Base-by-base conservation (phyloP, 2,329 filamentous ascomycete species). In the Talaromyces sp. region DNA sequence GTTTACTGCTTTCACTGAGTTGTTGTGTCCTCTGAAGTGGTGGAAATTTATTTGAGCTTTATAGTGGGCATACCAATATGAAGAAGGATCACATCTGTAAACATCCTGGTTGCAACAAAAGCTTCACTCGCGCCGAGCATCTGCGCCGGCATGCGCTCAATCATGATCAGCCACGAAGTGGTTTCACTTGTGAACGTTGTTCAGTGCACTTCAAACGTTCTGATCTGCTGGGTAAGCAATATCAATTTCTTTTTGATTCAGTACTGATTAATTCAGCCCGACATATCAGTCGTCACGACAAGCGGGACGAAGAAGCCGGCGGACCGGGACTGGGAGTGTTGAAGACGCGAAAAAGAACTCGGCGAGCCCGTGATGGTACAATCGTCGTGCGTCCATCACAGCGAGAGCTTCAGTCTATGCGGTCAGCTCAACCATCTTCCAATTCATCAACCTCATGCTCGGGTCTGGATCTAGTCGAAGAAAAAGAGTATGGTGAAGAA, bases 131-230 rank as follows among this genome's bases (percentile, higher is more conserved):
- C 8, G 80, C 83, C 11, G 85, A 87, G 70, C 85, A 87, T 72
- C 77, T 87, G 59, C 83, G 85, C 66, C 80, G 85, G 14, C 85
- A 88, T 73, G 78, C 82, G 24, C 75, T 87, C 60, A 87, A 87
- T 69, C 85, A 87, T 69, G 77, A 78, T n/a, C 76, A 79, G 35
- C 81, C 81, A 0, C 82, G 84, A 50, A 82, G 81, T 66, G 87
- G 85, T 3, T 41, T 58, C 31, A 58, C 56, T 43, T 89, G 87
- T 70, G 74, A 82, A 59, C 77, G 86, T 69, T 89, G 87, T 67
- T 81, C 82, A 64, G 84, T 85, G 33, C 84, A 87, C 70, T 88
- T 88, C 73, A 85, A 85, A 70, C 80, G 87, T 52, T 83, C 82
- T 31, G 87, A 88, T 73, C 75, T 88, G 48, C 74, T 87, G 64